Evolutionary conservation across 108 stramenopile genomes (phyloP), one percentile per base, ranked within the genome.

Genomic region (Skeletonema costatum): DNA sequence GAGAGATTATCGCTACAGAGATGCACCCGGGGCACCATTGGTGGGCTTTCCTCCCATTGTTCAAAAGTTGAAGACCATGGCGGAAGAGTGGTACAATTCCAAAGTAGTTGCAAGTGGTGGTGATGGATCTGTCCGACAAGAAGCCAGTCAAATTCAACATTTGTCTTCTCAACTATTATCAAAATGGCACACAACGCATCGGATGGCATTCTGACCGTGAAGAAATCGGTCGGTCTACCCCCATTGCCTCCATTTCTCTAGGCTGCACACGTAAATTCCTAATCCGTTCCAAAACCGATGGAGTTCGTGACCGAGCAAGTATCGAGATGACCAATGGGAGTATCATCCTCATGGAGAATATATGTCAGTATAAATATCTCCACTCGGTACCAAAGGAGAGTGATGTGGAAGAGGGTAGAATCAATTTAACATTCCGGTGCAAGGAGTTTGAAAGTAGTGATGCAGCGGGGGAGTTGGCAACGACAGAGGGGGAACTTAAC

Each of bases 201-300:
- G 90, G 90, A 64, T 91, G 88, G 88, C 90, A 91, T 58, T 82
- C 87, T 25, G 90, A 91, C 64, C 88, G 90, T 25, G 90, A 91
- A 65, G 90, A 91, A 66, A 75, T 88, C 36, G 88, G 88, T 17
- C 74, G 88, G 2, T 64, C 81, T 17, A 91, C 90, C 5, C 90
- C 90, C 53, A 89, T 91, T 48, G 88, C 87, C 39, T 86, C 85
- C 38, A 65, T 91, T 46, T 86, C 85, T 4, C 73, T 91, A 61
- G 90, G 90, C 8, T 67, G 83, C 5, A 63, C 90, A 3, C 85
- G 90, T 5, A 56, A 76, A 48, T 88, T 91, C 53, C 60, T 82
- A 12, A 64, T 89, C 7, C 83, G 90, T 1, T 81, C 85, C 81
- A 89, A 89, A 46, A 77, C 62, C 0, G 76, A 85, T 60, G 89